A percentile compares a stretch with the other conserved stretches of the same genome.
phyloP scores from a whole-genome alignment of 2,329 filamentous ascomycete genomes.

The Arthrobotrys pseudoclavata region DNA sequence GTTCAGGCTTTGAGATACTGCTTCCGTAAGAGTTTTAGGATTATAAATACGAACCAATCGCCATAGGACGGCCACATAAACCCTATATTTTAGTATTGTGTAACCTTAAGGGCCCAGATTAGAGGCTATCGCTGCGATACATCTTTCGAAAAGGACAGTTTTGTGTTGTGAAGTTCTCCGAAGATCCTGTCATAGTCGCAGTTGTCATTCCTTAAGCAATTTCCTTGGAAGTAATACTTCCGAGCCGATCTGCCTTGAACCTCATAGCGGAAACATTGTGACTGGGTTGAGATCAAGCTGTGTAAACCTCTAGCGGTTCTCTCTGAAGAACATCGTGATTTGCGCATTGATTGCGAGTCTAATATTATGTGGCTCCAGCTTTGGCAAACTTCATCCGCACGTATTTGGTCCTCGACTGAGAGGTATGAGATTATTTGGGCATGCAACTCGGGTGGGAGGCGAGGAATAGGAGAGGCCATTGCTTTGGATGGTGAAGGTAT shows the following conservation, averaged over 20 bases:
- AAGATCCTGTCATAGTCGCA: too few relatives aligned
- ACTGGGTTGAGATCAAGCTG: not conserved
- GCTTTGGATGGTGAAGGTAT: not conserved
- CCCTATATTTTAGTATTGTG: too few relatives aligned
- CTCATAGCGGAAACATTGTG: slow-evolving; percentile 9
- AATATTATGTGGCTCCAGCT: not conserved
- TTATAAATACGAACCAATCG: too few relatives aligned
- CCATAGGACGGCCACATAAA: too few relatives aligned
- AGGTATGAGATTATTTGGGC: slow-evolving; percentile 25
- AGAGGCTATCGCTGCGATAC: too few relatives aligned
- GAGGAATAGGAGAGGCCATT: not conserved
- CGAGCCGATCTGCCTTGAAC: not conserved
- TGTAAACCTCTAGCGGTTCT: not conserved
- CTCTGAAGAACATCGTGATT: slow-evolving; percentile 6
- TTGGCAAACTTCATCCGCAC: slow-evolving; percentile 18
- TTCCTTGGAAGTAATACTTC: slow-evolving; percentile 2
- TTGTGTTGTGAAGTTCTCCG: too few relatives aligned
- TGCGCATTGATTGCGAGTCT: slow-evolving; percentile 6
- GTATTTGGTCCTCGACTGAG: slow-evolving; percentile 21
- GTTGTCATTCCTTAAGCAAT: not conserved
- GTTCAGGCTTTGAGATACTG: too few relatives aligned
- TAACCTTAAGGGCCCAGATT: too few relatives aligned
- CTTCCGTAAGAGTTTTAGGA: too few relatives aligned
- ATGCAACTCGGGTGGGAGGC: slow-evolving; percentile 21
- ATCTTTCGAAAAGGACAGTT: slow-evolving; percentile 9